Evolutionary conservation across 169 alveolate species (phyloP).

Genomic region (Cardiosporidium cionae): DNA sequence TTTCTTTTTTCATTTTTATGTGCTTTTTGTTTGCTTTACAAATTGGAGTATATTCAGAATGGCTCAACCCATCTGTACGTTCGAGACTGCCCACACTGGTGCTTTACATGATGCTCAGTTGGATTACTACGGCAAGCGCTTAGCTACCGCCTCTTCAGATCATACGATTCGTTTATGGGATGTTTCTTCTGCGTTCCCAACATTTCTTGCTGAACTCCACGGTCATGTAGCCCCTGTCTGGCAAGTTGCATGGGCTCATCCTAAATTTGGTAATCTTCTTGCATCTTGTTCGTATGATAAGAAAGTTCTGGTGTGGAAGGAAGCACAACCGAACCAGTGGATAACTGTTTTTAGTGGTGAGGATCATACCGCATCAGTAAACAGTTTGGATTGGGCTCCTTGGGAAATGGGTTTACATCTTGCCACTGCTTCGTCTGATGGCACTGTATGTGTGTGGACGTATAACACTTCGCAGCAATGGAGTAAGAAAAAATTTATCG

Average conservation of each 20-base stretch:
- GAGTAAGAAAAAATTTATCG: conserved; percentile 46
- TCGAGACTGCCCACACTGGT: conserved; percentile 61
- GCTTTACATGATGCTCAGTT: conserved; percentile 64
- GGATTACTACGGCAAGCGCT: conserved; percentile 72
- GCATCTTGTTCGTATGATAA: conserved; percentile 80
- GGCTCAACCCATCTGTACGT: conserved; percentile 25
- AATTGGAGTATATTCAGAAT: too few species aligned
- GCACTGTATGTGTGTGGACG: conserved; percentile 45
- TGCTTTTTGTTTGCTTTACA: too few species aligned
- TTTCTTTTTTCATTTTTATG: too few species aligned
- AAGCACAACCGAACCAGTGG: conserved; percentile 14
- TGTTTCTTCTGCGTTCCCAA: conserved; percentile 44
- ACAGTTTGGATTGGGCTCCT: conserved; percentile 63
- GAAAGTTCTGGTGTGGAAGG: conserved; percentile 68
- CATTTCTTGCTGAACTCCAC: conserved; percentile 32
- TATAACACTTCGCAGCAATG: conserved; percentile 38
- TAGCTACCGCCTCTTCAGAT: conserved; percentile 78
- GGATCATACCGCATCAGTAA: conserved; percentile 60
- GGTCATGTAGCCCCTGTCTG: conserved; percentile 79
- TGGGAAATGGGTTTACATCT: conserved; percentile 65
- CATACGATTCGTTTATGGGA: conserved; percentile 60
- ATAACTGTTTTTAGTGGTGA: conserved; percentile 6
- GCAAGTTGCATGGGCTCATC: conserved; percentile 82
- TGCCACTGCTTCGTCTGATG: conserved; percentile 64
- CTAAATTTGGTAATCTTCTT: conserved; percentile 68